Evolutionary conservation across 257 asterid genomes (phyloP), one percentile per base, ranked within the genome.

Genomic region (Solanum pimpinellifolium): DNA sequence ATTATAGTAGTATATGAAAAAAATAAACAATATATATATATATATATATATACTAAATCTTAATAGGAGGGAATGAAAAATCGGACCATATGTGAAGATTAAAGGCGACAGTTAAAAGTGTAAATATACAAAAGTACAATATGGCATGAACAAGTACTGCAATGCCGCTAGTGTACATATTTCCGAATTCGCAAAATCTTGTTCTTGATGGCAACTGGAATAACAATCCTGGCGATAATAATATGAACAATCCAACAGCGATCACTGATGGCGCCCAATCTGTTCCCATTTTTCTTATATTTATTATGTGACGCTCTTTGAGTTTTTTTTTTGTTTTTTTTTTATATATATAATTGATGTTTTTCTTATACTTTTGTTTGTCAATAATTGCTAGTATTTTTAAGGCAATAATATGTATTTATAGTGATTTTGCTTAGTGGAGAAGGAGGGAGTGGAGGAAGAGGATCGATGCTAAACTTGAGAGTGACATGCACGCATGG

Each of bases 201-300:
- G 96, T 86, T 91, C 96, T 95, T 35, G 98, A 98, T 42, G 98
- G 98, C n/a, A 95, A 52, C 90, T 95, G 99, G 92, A 96, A 95
- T 11, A 96, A 93, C 88, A 96, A 87, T 81, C 98, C 98, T 39
- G 99, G 99, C 1, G 98, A 94, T 60, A 96, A 89, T 31, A 95
- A 90, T 88, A 96, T 91, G 97, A 96, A 96, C 97, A 95, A 90
- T 33, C 88, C 96, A 90, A 93, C 99, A 29, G 98, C 99, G 82
- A 94, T 98, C 83, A 93, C 93, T 76, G 93, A 98, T 11, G 99
- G 98, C 29, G 98, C 98, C 98, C 98, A 94, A 75, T 96, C 98
- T 1, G 91, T 91, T 73, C 77, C 84, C 93, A 90, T 91, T 37
- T 37, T 16, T 25, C 13, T 66, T 3, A 33, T 21, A 37, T 37